A percentile compares a stretch with the other conserved stretches of the same genome.
phyloP scores from a whole-genome alignment of 306 rosid species.

The Ormosia semicastrata region DNA sequence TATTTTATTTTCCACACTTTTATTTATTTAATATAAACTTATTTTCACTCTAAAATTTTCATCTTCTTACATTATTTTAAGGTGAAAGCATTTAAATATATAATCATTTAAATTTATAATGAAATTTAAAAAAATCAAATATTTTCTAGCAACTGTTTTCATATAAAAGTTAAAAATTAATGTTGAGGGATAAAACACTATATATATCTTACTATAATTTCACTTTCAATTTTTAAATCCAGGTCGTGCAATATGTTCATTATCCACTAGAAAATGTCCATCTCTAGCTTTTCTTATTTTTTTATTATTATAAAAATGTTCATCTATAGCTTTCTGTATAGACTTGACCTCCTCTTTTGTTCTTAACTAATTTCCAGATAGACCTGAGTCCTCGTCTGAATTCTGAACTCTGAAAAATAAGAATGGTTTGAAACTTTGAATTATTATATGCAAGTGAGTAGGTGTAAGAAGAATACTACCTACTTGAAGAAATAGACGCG shows the following conservation, averaged over 20 bases:
- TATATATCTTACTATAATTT: too few relatives aligned
- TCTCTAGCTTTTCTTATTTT: neutral
- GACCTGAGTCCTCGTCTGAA: neutral
- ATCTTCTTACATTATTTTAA: neutral
- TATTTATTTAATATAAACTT: neutral
- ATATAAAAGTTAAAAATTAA: too few relatives aligned
- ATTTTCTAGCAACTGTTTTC: too few relatives aligned
- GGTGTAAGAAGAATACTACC: neutral
- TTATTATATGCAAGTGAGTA: neutral
- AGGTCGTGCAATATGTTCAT: neutral
- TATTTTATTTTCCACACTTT: neutral
- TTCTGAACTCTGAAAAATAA: neutral
- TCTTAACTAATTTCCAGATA: neutral
- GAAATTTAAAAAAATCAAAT: too few relatives aligned
- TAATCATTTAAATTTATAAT: neutral
- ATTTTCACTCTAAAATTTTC: neutral
- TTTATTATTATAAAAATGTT: too few relatives aligned
- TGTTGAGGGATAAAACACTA: too few relatives aligned
- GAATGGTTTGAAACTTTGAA: neutral
- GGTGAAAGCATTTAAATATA: neutral
- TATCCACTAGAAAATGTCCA: neutral
- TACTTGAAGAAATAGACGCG: neutral
- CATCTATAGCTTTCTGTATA: neutral
- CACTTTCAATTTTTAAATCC: too few relatives aligned
- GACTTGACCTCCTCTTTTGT: neutral